Evolutionary conservation across 192 early-diverging fungal species (phyloP).

Genomic region (Backusella tuberculispora): DNA sequence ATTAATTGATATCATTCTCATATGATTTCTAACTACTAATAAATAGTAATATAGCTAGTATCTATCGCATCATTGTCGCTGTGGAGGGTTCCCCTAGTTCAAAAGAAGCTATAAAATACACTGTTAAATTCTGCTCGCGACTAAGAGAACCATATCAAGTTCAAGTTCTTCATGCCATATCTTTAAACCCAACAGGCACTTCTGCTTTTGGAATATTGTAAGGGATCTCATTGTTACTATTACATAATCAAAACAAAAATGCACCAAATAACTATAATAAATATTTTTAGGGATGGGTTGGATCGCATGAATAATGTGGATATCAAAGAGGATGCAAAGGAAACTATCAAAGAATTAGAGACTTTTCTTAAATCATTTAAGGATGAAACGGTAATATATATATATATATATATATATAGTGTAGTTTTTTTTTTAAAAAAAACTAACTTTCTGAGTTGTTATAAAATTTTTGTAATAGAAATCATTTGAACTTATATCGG

Average conservation of each 20-base stretch:
- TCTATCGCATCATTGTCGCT: constrained; percentile 13
- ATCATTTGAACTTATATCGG: not conserved
- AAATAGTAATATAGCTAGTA: too few species aligned
- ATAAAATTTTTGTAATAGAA: not conserved
- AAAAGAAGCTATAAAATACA: constrained; percentile 3
- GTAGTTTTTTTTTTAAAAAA: not conserved
- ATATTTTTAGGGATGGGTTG: not conserved
- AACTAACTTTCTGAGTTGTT: too few species aligned
- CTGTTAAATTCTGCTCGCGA: not conserved
- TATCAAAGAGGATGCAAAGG: constrained; percentile 16
- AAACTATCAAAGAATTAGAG: not conserved
- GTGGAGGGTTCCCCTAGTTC: not conserved
- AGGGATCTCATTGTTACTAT: too few species aligned
- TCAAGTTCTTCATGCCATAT: not conserved
- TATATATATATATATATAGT: not conserved
- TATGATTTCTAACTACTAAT: not conserved
- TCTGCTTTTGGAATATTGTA: constrained; percentile 6
- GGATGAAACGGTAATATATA: not conserved
- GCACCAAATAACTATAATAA: too few species aligned
- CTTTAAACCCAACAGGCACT: not conserved
- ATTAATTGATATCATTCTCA: not conserved
- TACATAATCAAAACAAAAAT: too few species aligned
- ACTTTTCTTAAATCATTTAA: not conserved
- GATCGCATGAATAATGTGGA: constrained; percentile 18
- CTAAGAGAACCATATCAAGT: not conserved